Base-by-base conservation (phyloP, 345 rosid genomes). In the Erucastrum elatum region DNA sequence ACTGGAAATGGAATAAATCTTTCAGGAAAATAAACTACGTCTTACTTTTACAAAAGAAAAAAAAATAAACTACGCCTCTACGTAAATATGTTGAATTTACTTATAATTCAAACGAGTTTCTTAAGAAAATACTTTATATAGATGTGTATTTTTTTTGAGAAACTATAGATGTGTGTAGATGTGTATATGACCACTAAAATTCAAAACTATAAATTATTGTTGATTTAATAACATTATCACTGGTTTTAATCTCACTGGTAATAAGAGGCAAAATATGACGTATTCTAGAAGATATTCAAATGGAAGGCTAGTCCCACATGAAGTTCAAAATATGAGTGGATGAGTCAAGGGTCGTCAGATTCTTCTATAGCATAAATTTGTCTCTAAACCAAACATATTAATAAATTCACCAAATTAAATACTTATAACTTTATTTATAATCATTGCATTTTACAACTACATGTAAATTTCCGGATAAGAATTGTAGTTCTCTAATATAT, bases 261-360 rank as follows among this genome's bases (percentile, higher is more conserved):
- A 77, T 53, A 37, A 68, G 17, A 64, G 31, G 37, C 59, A 56
- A 71, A 55, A 8, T 29, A 71, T 37, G 16, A 64, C 41, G 67
- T 56, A 56, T 51, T 63, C n/a, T 12, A 34, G 55, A 66, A 66
- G 10, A 62, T 51, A 64, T 41, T 73, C 35, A 49, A 79, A 68
- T 49, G 35, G 39, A 68, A 79, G 49, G 68, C 41, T 72, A 60
- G 75, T 74, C 82, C 77, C 64, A 74, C 78, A 51, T 74, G 51
- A 53, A 62, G 35, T 68, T 79, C 74, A 68, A 74, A 74, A 79
- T 68, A 33, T 74, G 60, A 79, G 78, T 79, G 82, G 78, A 68
- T 15, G 64, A 68, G 78, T 79, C 82, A 79, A 79, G 75, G 78
- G 75, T 74, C 64, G 15, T 41, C 56, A 51, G 21, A 51, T 15